Evolutionary conservation across 192 early-diverging fungal genomes (phyloP).

Genomic region (Backusella tuberculispora): DNA sequence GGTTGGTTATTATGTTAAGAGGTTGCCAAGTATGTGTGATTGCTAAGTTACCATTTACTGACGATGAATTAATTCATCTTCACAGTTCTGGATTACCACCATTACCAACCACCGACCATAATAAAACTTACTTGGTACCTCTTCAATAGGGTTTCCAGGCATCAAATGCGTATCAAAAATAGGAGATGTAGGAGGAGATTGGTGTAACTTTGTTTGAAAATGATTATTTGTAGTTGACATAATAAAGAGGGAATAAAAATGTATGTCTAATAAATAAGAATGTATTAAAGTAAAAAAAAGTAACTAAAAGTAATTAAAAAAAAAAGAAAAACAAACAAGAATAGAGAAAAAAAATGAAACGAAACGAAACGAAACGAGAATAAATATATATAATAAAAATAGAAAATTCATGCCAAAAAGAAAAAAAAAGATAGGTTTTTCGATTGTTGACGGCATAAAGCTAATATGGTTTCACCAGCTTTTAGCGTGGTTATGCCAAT

Average conservation of each 20-base stretch:
- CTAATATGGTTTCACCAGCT: background rate
- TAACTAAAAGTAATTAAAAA: background rate
- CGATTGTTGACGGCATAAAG: conserved; percentile 6
- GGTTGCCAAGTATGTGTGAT: background rate
- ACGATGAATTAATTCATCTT: background rate
- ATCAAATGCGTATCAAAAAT: background rate
- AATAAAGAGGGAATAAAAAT: background rate
- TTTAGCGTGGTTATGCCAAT: background rate
- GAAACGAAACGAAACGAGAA: background rate
- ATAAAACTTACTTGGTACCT: background rate
- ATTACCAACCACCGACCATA: background rate
- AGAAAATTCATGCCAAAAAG: conserved; percentile 1
- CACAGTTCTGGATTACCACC: too few relatives aligned
- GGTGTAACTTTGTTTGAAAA: conserved; percentile 1
- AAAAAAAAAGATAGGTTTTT: background rate
- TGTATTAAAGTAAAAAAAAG: background rate
- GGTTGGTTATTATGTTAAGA: background rate
- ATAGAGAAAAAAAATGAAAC: background rate
- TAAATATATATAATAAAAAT: background rate
- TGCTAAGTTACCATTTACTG: background rate
- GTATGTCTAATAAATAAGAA: background rate
- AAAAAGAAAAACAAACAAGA: background rate
- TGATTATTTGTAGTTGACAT: background rate
- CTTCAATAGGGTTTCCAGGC: background rate
- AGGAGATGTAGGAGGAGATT: background rate